Conservation (phyloP, 495 filamentous ascomycete species). For the Tetracladium marchalianum region DNA sequence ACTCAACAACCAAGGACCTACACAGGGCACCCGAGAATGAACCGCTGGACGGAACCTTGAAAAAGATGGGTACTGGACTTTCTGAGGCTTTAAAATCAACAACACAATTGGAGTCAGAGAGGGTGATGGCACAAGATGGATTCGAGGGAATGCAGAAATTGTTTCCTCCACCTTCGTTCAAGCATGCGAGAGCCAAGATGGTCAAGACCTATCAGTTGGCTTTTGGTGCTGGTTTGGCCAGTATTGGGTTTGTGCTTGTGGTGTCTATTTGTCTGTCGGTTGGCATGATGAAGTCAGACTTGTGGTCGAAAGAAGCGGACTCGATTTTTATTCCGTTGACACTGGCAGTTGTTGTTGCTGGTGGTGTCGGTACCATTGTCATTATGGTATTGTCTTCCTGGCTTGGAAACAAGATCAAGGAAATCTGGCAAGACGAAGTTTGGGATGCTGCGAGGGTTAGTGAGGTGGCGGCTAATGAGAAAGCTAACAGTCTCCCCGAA, state of each 20-base stretch:
- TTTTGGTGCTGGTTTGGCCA: constrained; percentile 30
- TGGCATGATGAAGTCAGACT: neutral
- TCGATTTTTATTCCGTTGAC: constrained; percentile 16
- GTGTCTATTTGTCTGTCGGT: constrained; percentile 19
- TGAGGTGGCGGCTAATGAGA: constrained; percentile 27
- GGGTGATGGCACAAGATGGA: constrained; percentile 32
- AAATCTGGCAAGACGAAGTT: constrained; percentile 49
- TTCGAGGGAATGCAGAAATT: constrained; percentile 42
- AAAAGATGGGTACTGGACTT: constrained; percentile 35
- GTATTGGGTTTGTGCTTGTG: constrained; percentile 22
- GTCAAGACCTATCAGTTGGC: constrained; percentile 34
- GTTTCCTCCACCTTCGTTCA: constrained; percentile 54
- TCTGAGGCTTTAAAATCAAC: constrained; percentile 35
- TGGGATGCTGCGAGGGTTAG: constrained; percentile 47
- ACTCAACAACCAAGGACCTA: constrained; percentile 51
- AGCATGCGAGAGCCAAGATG: constrained; percentile 37
- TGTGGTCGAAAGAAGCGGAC: neutral
- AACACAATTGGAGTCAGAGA: constrained; percentile 34
- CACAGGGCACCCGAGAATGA: constrained; percentile 44
- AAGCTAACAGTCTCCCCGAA: constrained; percentile 39
- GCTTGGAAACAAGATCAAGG: constrained; percentile 39
- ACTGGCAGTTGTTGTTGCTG: constrained; percentile 18
- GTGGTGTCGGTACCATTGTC: constrained; percentile 21
- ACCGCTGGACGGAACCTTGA: constrained; percentile 29
- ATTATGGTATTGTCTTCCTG: constrained; percentile 40